A percentile compares a stretch with the other conserved stretches of the same genome.
Evolutionary conservation across 176 grass and related monocot genomes (phyloP).

Genomic region (Juncus effusus): DNA sequence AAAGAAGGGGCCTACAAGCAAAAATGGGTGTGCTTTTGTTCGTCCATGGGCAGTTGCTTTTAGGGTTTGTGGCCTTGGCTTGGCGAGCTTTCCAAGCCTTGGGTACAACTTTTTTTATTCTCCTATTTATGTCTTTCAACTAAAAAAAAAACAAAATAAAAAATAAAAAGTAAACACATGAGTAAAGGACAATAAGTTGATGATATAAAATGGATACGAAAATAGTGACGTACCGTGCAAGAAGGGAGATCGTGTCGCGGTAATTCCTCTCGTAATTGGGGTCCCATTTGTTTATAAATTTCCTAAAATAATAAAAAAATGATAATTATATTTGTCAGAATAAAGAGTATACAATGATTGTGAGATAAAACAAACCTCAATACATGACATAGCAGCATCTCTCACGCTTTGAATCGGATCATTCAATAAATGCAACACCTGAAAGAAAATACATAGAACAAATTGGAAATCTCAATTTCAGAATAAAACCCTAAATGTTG

Average conservation of each 20-base stretch:
- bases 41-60: conserved; percentile 69
- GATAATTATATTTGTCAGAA: conserved; percentile 11
- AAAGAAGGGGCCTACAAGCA: conserved; percentile 43
- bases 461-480: too few relatives aligned
- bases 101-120: conserved; percentile 78
- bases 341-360: neutral
- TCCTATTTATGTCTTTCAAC: conserved; percentile 96
- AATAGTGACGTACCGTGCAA: conserved; percentile 56
- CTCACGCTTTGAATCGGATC: conserved; percentile 86
- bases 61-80: conserved; percentile 58
- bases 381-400: conserved; percentile 72
- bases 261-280: conserved; percentile 94
- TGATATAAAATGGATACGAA: neutral
- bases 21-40: conserved; percentile 45
- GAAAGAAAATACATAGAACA: conserved; percentile 29
- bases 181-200: conserved; percentile 10
- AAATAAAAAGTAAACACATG: conserved; percentile 11
- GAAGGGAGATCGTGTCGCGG: conserved; percentile 81
- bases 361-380: conserved; percentile 50
- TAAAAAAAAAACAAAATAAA: conserved; percentile 32
- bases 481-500: neutral
- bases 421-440: conserved; percentile 78
- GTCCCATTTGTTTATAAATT: conserved; percentile 75
- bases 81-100: conserved; percentile 34
- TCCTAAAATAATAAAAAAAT: conserved; percentile 50